Conservation (phyloP, 805 yeast species). For the Yarrowia deformans region DNA sequence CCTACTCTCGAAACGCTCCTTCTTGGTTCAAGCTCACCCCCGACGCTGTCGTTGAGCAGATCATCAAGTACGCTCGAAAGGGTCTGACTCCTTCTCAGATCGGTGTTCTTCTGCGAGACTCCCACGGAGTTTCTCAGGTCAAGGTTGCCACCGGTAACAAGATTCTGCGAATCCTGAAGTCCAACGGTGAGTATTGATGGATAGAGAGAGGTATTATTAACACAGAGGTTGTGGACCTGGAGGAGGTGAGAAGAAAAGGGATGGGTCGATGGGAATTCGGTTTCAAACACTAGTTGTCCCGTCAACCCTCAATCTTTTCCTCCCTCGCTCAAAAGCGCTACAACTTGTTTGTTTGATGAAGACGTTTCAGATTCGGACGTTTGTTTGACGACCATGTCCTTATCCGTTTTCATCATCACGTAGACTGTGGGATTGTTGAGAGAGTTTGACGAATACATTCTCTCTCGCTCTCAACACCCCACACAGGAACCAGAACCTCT, state of each 20-base stretch:
- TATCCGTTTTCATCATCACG: no score
- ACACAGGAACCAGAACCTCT: constrained; percentile 35
- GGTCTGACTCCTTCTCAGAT: constrained; percentile 99
- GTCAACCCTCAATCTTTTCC: no score
- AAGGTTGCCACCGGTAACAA: constrained; percentile 98
- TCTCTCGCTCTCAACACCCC: background rate
- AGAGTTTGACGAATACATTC: no score
- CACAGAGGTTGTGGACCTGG: constrained; percentile 39
- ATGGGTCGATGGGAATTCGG: background rate
- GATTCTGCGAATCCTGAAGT: constrained; percentile 98
- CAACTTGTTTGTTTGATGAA: no score
- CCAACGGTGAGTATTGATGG: constrained; percentile 73
- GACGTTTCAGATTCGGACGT: no score
- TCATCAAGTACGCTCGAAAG: constrained; percentile 99
- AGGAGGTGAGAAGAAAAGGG: no score
- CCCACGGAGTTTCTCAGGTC: constrained; percentile 99
- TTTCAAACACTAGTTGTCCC: no score
- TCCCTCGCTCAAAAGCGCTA: no score
- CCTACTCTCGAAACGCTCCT: constrained; percentile 99
- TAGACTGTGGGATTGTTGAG: no score
- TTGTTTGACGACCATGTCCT: no score
- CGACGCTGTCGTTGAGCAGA: constrained; percentile 96
- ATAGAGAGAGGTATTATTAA: background rate
- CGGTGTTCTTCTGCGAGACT: constrained; percentile 99
- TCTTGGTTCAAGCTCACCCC: constrained; percentile 98